Evolutionary conservation across 495 filamentous ascomycete genomes (phyloP), one percentile per base, ranked within the genome.

Genomic region (Echria macrotheca): DNA sequence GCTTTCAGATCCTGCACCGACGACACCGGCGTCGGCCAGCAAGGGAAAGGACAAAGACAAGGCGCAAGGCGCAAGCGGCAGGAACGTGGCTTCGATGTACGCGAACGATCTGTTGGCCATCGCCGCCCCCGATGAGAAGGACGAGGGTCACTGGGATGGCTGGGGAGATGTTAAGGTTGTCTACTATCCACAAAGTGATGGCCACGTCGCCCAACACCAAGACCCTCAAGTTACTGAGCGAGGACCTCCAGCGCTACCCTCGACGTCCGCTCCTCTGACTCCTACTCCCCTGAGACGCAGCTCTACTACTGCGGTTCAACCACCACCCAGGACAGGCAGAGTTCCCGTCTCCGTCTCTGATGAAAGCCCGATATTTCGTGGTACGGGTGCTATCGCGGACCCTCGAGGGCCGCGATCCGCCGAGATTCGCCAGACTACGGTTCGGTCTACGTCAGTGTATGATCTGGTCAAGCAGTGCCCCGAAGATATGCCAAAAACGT

Each of bases 41-140:
- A 93, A 91, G 59, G 80, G 75, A 26, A 93, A 91, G 60, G 89
- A 94, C 18, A 93, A 91, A 60, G 89, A 94, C 19, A 93, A 85
- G 66, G 52, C 57, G 2, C 54, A 54, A 1, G 52, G 44, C 9
- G 46, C 53, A 36, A 54, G 29, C 28, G 55, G 47, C 32, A 76
- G 67, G 45, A 73, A 71, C 21, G 65, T 73, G 23, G 61, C 74
- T 10, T 75, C 73, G 15, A 70, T 82, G 60, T 81, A 86, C 70
- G 83, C 87, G 23, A 86, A 89, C 54, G 91, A 96, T 64, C 65
- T 95, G 29, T 77, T 80, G 18, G 77, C 83, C 8, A 69, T 96
- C 26, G 80, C 83, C 17, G 81, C 81, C 21, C 49, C 52, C 21
- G 54, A 57, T 24, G n/a, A 59, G 2, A 15, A 60, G 1, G 78